Evolutionary conservation across 2,329 filamentous ascomycete genomes (phyloP), one percentile per base, ranked within the genome.

Genomic region (Aotearoamyces nothofagi): DNA sequence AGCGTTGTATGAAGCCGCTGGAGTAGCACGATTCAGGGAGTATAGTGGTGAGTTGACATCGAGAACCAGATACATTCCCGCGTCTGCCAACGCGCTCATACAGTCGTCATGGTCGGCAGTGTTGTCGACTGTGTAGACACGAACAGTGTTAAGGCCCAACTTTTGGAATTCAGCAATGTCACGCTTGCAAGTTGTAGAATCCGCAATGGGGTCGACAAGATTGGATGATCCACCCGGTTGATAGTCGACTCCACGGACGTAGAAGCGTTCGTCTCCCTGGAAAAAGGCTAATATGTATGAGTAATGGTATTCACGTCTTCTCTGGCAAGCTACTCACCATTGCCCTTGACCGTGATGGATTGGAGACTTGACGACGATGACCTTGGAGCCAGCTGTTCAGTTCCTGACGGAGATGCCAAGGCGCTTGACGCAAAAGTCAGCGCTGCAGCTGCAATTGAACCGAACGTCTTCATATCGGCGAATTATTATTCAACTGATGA

Each of bases 61-160:
- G 25, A 78, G 57, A 7, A 75, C 71, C 17, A 79, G 61, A 59
- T 78, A 78, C 57, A 79, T 78, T 35, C 73, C 73, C 36, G 72
- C 73, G 42, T 68, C 69, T 20, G 69, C 68, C 36, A 78, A 57
- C 22, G 60, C 58, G 28, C 55, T 58, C 74, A 79, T 79, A 55
- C 74, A 79, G 39, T 64, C 61, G 42, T 77, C 69, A 51, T 79
- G 74, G 51, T 69, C 51, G 38, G 60, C 55, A 28, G 66, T 66
- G 59, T 78, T 78, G 55, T 79, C 74, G 40, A 78, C 65, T 3
- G 69, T 74, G 62, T 78, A 78, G 34, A 78, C 67, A 52, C 74
- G 73, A 44, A 79, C 58, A 23, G 73, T 75, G 58, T 79, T 79
- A 49, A 78, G 56, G 28, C 72, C 72, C 27, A 79, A 56, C 37